Conservation (phyloP, 192 early-diverging fungal genomes). For the Martensiomyces pterosporus region DNA sequence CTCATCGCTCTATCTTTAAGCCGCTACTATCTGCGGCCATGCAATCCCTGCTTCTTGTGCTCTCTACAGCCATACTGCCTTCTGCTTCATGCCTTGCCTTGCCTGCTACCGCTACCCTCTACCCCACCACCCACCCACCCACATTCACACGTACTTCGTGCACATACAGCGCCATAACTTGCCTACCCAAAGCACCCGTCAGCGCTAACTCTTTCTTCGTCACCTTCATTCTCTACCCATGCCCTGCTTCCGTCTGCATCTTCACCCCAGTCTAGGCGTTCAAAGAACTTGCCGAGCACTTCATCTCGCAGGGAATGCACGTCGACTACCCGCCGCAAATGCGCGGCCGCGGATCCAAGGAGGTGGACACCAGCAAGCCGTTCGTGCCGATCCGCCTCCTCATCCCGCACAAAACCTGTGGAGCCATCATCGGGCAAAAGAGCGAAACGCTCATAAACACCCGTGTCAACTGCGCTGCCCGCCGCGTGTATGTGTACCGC, state of each 20-base stretch:
- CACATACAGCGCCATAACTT: not conserved
- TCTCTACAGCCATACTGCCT: too few species aligned
- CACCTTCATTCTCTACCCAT: not conserved
- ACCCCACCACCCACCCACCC: not conserved
- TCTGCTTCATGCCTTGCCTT: not conserved
- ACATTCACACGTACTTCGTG: not conserved
- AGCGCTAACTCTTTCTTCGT: not conserved
- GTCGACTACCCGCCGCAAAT: constrained; percentile 45
- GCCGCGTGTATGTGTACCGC: constrained; percentile 50
- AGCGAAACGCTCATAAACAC: constrained; percentile 52
- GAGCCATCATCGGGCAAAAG: constrained; percentile 49
- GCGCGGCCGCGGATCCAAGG: constrained; percentile 36
- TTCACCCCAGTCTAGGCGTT: constrained; percentile 26
- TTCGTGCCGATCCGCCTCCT: constrained; percentile 46
- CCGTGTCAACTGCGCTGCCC: constrained; percentile 36
- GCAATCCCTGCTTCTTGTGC: too few species aligned
- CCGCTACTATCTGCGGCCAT: not conserved
- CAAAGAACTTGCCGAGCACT: constrained; percentile 48
- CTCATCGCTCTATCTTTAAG: not conserved
- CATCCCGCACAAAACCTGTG: constrained; percentile 51
- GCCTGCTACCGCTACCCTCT: not conserved
- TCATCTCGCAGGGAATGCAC: constrained; percentile 50
- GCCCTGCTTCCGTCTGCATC: not conserved
- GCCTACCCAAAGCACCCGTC: not conserved
- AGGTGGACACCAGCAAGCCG: constrained; percentile 44